Evolutionary conservation across 768 basidiomycete genomes (phyloP).

Genomic region (Leccinum aurantiacum): DNA sequence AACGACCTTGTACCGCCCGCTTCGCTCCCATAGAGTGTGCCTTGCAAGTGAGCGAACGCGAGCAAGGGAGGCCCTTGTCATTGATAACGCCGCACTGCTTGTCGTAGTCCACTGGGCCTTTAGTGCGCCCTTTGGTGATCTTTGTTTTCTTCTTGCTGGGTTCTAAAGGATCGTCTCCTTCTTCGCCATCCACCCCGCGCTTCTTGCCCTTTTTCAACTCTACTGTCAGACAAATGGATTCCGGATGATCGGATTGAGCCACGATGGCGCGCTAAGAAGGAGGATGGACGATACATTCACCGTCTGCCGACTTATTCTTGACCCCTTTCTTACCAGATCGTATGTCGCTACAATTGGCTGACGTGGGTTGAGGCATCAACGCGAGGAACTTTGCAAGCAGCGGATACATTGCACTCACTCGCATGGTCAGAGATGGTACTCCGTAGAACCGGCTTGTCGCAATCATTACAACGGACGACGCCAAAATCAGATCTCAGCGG

Average conservation of each 20-base stretch:
- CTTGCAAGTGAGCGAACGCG: constrained; percentile 95
- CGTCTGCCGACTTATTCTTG: constrained; percentile 53
- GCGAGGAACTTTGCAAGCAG: background rate
- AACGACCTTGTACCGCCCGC: constrained; percentile 85
- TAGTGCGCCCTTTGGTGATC: constrained; percentile 74
- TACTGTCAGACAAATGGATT: constrained; percentile 17
- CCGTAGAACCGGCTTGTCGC: constrained; percentile 76
- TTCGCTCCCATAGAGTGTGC: constrained; percentile 98
- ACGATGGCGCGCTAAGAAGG: constrained; percentile 1
- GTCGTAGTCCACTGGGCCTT: constrained; percentile 88
- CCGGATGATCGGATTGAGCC: constrained; percentile 3
- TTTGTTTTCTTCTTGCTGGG: constrained; percentile 83
- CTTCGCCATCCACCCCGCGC: constrained; percentile 76
- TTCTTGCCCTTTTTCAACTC: constrained; percentile 65
- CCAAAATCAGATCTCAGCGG: constrained; percentile 71
- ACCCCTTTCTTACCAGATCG: constrained; percentile 53
- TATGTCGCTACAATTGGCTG: constrained; percentile 64
- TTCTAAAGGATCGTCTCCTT: constrained; percentile 58
- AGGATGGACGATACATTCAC: constrained; percentile 40
- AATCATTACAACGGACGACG: constrained; percentile 74
- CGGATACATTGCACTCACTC: constrained; percentile 47
- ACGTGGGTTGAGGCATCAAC: constrained; percentile 9
- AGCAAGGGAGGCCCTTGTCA: constrained; percentile 90
- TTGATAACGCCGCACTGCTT: constrained; percentile 97
- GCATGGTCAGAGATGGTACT: constrained; percentile 75